Percentiles rank a stretch among this genome's conserved stretches.
phyloP scores from a whole-genome alignment of 169 alveolate species.

The Ichthyophthirius multifiliis region DNA sequence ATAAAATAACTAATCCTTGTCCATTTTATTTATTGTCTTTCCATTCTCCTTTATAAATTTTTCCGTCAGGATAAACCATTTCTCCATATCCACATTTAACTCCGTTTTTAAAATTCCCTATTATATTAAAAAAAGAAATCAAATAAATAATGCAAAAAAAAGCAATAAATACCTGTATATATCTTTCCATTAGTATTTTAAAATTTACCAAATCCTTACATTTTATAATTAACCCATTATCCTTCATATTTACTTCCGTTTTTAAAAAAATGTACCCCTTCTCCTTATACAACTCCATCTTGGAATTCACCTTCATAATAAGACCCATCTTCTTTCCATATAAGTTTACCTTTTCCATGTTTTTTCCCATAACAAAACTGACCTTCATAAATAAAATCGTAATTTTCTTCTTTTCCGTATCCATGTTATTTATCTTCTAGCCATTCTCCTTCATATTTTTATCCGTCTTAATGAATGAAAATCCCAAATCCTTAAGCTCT shows the following conservation, averaged over 20 bases:
- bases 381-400: slow-evolving; percentile 62
- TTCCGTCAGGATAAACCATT: slow-evolving; percentile 21
- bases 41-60: slow-evolving; percentile 67
- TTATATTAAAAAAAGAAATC: no score
- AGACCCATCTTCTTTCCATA: slow-evolving; percentile 51
- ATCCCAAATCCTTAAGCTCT: slow-evolving; percentile 19
- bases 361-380: slow-evolving; percentile 50
- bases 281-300: slow-evolving; percentile 53
- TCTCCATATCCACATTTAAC: background rate
- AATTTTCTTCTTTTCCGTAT: slow-evolving; percentile 60
- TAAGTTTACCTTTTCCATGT: slow-evolving; percentile 66
- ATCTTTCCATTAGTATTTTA: slow-evolving; percentile 45
- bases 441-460: slow-evolving; percentile 55
- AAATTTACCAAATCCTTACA: slow-evolving; percentile 70
- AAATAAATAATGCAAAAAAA: no score
- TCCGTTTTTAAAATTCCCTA: background rate
- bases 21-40: slow-evolving; percentile 54
- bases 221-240: slow-evolving; percentile 51
- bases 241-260: slow-evolving; percentile 67
- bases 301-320: slow-evolving; percentile 67
- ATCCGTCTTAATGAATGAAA: slow-evolving; percentile 35
- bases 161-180: slow-evolving; percentile 45
- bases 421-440: slow-evolving; percentile 52
- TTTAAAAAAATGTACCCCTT: slow-evolving; percentile 59
- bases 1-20: slow-evolving; percentile 41